Percentiles rank a stretch among this genome's conserved stretches.
These are phyloP conservation scores for Globisporangium polare DNA, from an alignment of 352 stramenopile genomes.

Conservation along the genomic window DNA sequence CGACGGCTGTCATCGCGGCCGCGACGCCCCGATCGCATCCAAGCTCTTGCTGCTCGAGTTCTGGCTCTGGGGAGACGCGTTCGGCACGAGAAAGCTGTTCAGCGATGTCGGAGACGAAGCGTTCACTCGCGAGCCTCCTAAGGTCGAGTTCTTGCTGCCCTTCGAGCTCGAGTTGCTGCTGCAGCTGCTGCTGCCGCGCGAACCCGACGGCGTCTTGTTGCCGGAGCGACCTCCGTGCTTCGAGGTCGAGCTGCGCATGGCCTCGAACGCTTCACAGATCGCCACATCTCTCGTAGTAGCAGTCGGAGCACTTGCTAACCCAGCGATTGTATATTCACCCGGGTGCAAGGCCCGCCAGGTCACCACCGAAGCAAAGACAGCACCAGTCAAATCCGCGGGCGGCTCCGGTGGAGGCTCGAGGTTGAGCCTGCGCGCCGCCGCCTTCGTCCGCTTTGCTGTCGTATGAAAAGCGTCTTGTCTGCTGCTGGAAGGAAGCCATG, in stretches of 20 bases:
- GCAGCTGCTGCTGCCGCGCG: too few species aligned
- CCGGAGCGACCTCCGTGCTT: background rate
- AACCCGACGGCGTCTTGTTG: background rate
- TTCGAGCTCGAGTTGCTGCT: background rate
- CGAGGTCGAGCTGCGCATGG: background rate
- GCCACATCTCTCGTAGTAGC: background rate
- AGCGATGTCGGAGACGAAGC: background rate
- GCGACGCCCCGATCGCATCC: background rate
- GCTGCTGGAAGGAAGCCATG: too few species aligned
- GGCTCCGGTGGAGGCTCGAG: too few species aligned
- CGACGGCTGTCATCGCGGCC: slow-evolving; percentile 1
- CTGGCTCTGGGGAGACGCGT: background rate
- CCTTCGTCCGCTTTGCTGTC: too few species aligned
- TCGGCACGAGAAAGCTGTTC: background rate
- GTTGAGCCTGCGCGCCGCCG: too few species aligned
- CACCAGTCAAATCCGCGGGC: too few species aligned
- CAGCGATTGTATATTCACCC: too few species aligned
- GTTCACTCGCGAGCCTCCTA: background rate
- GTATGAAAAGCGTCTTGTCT: too few species aligned
- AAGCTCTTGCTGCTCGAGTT: background rate
- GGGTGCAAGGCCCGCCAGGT: too few species aligned
- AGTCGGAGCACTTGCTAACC: too few species aligned
- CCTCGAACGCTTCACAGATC: background rate
- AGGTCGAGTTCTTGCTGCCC: background rate
- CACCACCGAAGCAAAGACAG: too few species aligned